A percentile compares a stretch with the other conserved stretches of the same genome.
phyloP scores from a whole-genome alignment of 2,329 filamentous ascomycete genomes.

The Mariannaea sp. region DNA sequence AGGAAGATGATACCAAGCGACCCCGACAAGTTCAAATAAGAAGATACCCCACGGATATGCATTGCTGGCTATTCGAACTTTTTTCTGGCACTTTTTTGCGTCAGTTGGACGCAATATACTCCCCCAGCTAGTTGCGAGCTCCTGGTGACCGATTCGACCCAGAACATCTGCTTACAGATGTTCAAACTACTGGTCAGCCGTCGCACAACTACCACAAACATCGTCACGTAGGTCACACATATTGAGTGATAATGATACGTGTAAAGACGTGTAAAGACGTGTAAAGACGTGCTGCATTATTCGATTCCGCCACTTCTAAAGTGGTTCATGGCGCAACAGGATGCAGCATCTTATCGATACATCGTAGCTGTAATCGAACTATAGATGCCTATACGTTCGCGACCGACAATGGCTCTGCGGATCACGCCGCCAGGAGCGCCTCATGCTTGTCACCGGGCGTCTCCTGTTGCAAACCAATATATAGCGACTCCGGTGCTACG shows the following conservation, averaged over 20 bases:
- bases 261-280: too few species aligned
- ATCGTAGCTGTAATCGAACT: neutral
- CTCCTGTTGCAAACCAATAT: slow-evolving; percentile 6
- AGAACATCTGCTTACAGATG: neutral
- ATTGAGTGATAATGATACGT: neutral
- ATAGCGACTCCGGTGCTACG: slow-evolving; percentile 4
- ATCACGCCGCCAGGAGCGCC: neutral
- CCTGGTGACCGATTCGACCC: neutral
- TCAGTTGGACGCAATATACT: neutral
- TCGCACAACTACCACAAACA: neutral
- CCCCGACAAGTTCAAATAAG: slow-evolving; percentile 54
- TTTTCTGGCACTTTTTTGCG: neutral
- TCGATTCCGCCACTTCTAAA: neutral
- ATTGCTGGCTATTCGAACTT: neutral
- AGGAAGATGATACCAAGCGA: slow-evolving; percentile 70
- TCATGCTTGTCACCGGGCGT: slow-evolving; percentile 7
- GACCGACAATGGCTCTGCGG: neutral
- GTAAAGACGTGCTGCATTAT: neutral
- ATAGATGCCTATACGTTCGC: neutral
- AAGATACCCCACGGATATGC: slow-evolving; percentile 14
- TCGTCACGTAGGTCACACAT: neutral
- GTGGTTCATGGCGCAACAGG: neutral
- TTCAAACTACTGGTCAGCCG: neutral
- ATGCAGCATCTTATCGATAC: neutral
- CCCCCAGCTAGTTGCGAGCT: too few species aligned